These are phyloP conservation scores for Candida dubliniensis DNA, from an alignment of 1,139 yeast species.

Conservation along the genomic window DNA sequence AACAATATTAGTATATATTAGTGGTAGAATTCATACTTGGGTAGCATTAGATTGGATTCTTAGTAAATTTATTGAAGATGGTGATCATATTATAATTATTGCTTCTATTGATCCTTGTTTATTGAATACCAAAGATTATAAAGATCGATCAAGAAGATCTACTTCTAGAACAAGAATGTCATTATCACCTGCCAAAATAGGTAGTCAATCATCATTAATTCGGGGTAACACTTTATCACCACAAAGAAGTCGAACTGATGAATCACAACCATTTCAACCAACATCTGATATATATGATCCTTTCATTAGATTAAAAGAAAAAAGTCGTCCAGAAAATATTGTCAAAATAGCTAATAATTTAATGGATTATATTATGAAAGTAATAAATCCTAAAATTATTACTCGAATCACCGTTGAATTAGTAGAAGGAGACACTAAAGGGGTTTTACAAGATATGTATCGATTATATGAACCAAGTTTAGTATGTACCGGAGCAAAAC, in stretches of 20 bases:
- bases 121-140: conserved; percentile 3
- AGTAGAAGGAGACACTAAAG: conserved; percentile 58
- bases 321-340: conserved; percentile 38
- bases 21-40: conserved; percentile 78
- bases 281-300: conserved; percentile 16
- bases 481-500: conserved; percentile 63
- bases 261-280: not conserved
- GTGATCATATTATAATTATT: conserved; percentile 64
- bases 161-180: conserved; percentile 11
- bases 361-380: conserved; percentile 46
- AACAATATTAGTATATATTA: conserved; percentile 60
- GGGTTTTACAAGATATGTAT: conserved; percentile 59
- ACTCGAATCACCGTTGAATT: conserved; percentile 64
- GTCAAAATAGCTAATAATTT: conserved; percentile 40
- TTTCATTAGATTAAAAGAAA: conserved; percentile 29
- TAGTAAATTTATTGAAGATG: conserved; percentile 51
- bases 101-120: conserved; percentile 30
- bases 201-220: not conserved
- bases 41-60: conserved; percentile 73
- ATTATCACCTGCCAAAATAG: conserved; percentile 14
- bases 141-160: conserved; percentile 5
- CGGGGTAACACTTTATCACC: conserved; percentile 1
- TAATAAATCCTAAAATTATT: conserved; percentile 48
- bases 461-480: conserved; percentile 63
- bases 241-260: not conserved